These are phyloP conservation scores for Sporothrix humicola DNA, from an alignment of 2,329 filamentous ascomycete genomes.

Conservation along the genomic window DNA sequence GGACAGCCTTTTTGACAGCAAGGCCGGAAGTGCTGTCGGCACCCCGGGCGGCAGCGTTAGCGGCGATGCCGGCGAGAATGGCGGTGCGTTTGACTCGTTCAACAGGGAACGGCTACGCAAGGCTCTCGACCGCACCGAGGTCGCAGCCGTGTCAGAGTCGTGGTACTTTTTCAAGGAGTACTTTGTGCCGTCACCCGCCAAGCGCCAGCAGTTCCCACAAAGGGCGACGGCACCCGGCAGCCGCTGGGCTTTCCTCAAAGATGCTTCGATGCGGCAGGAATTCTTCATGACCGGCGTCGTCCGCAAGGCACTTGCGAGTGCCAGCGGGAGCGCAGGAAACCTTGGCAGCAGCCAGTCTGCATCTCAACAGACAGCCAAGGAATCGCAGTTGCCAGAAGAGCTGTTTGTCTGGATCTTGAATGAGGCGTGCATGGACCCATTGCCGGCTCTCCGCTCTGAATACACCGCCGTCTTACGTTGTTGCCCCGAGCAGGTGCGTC, in stretches of 20 bases:
- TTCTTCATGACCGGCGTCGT: slow-evolving; percentile 68
- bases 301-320: slow-evolving; percentile 54
- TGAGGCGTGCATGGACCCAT: slow-evolving; percentile 62
- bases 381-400: slow-evolving; percentile 61
- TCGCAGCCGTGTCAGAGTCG: slow-evolving; percentile 45
- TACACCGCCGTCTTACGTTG: slow-evolving; percentile 63
- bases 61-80: slow-evolving; percentile 30
- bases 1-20: slow-evolving; percentile 41
- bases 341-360: not conserved
- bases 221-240: slow-evolving; percentile 44
- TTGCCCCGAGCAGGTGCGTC: slow-evolving; percentile 46
- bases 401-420: slow-evolving; percentile 70
- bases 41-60: not conserved
- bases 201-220: slow-evolving; percentile 48
- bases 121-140: slow-evolving; percentile 59
- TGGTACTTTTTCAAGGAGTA: slow-evolving; percentile 60
- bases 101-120: slow-evolving; percentile 50
- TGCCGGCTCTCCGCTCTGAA: slow-evolving; percentile 59
- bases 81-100: slow-evolving; percentile 40
- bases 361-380: not conserved
- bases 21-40: not conserved
- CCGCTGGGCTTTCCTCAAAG: slow-evolving; percentile 56
- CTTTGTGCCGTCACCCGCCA: slow-evolving; percentile 38
- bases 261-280: slow-evolving; percentile 59
- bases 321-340: not conserved